Conservation (phyloP, 2,329 filamentous ascomycete species). For the Hypoxylon sp. region DNA sequence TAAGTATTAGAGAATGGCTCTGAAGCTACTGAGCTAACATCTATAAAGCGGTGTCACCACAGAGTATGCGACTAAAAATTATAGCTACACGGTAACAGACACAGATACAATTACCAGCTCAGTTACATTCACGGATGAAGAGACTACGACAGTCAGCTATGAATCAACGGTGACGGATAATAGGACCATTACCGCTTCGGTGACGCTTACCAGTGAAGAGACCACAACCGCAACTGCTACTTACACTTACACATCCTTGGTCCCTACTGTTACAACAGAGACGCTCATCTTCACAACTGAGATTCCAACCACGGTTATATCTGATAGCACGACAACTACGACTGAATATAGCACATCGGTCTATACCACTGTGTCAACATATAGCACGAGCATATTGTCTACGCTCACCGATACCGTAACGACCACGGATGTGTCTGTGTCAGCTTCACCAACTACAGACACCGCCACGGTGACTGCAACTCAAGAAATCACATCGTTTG, state of each 20-base stretch:
- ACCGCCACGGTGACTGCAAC: slow-evolving; percentile 49
- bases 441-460: slow-evolving; percentile 47
- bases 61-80: slow-evolving; percentile 38
- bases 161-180: slow-evolving; percentile 33
- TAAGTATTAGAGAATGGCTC: slow-evolving; percentile 11
- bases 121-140: slow-evolving; percentile 21
- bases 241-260: slow-evolving; percentile 47
- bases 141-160: slow-evolving; percentile 24
- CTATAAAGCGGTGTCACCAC: slow-evolving; percentile 43
- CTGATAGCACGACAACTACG: slow-evolving; percentile 42
- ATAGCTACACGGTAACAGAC: slow-evolving; percentile 41
- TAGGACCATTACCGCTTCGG: slow-evolving; percentile 28
- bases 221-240: slow-evolving; percentile 44
- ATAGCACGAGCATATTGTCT: slow-evolving; percentile 43
- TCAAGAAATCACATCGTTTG: slow-evolving; percentile 47
- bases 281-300: slow-evolving; percentile 43
- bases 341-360: slow-evolving; percentile 47
- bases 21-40: slow-evolving; percentile 33
- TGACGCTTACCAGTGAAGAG: slow-evolving; percentile 31
- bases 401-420: slow-evolving; percentile 37
- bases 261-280: slow-evolving; percentile 47
- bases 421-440: slow-evolving; percentile 44
- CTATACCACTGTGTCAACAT: slow-evolving; percentile 44
- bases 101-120: slow-evolving; percentile 37
- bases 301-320: slow-evolving; percentile 47